Evolutionary conservation across 805 yeast species (phyloP).

Genomic region (Grigorovia humatica): DNA sequence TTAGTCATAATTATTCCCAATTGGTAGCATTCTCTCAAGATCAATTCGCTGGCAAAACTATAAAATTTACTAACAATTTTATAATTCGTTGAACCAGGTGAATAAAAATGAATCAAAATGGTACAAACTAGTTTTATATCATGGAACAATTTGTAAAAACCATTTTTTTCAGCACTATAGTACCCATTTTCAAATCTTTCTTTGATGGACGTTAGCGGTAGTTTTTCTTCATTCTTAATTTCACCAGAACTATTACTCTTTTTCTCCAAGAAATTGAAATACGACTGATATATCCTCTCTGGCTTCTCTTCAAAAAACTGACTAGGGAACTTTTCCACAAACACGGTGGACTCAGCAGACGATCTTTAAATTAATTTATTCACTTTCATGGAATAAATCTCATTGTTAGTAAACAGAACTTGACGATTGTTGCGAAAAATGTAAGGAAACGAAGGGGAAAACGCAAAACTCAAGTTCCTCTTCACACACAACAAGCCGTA

Average conservation of each 20-base stretch:
- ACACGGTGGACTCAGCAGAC: slow-evolving; percentile 23
- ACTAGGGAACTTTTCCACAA: slow-evolving; percentile 34
- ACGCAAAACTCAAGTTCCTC: not conserved
- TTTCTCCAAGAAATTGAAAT: slow-evolving; percentile 28
- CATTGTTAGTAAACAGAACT: slow-evolving; percentile 1
- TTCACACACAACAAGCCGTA: not conserved
- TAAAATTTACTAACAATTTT: slow-evolving; percentile 50
- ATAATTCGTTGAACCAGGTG: slow-evolving; percentile 42
- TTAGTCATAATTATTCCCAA: slow-evolving; percentile 27
- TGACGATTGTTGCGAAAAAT: not conserved
- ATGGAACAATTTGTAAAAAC: slow-evolving; percentile 51
- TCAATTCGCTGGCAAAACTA: slow-evolving; percentile 49
- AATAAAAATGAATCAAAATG: slow-evolving; percentile 36
- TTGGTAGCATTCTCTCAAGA: slow-evolving; percentile 50
- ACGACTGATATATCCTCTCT: slow-evolving; percentile 34
- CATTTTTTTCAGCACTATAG: slow-evolving; percentile 30
- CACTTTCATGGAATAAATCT: no score
- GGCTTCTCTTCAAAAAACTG: slow-evolving; percentile 39
- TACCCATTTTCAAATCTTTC: slow-evolving; percentile 31
- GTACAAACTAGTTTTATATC: slow-evolving; percentile 53
- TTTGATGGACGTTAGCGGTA: slow-evolving; percentile 32
- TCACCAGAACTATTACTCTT: slow-evolving; percentile 13
- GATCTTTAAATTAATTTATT: slow-evolving; percentile 7
- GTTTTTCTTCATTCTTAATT: slow-evolving; percentile 16
- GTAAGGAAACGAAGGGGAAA: not conserved